These are phyloP conservation scores for Paulownia fortunei DNA, from an alignment of 257 asterid species.

Conservation along the genomic window DNA sequence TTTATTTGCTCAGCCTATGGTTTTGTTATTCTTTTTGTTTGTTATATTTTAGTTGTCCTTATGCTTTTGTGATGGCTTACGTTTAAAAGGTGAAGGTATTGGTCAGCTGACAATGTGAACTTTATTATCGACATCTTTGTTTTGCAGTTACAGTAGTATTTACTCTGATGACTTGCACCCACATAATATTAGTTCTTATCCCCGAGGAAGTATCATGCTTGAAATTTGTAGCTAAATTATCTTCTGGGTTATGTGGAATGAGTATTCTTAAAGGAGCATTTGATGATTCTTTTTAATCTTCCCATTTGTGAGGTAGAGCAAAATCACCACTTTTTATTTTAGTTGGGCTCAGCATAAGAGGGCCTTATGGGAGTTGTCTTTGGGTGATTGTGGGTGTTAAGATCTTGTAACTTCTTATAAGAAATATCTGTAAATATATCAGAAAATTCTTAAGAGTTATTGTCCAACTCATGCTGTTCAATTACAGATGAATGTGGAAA, in stretches of 20 bases:
- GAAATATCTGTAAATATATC: neutral
- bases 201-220: neutral
- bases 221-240: neutral
- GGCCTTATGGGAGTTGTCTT: neutral
- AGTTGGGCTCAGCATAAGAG: neutral
- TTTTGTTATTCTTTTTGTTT: neutral
- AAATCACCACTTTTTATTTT: neutral
- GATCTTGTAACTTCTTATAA: neutral
- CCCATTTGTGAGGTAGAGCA: neutral
- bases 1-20: neutral
- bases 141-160: neutral
- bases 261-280: neutral
- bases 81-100: too few relatives aligned
- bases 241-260: neutral
- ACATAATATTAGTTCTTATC: neutral
- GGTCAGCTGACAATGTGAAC: neutral
- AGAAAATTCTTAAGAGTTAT: neutral
- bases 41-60: neutral
- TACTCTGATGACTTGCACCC: neutral
- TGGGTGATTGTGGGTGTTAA: neutral
- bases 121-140: neutral
- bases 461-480: neutral
- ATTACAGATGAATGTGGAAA: conserved; percentile 79
- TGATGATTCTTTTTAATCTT: neutral
- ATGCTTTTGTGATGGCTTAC: neutral